phyloP scores from a whole-genome alignment of 2,329 filamentous ascomycete genomes.

The Aspergillus spinulosporus region DNA sequence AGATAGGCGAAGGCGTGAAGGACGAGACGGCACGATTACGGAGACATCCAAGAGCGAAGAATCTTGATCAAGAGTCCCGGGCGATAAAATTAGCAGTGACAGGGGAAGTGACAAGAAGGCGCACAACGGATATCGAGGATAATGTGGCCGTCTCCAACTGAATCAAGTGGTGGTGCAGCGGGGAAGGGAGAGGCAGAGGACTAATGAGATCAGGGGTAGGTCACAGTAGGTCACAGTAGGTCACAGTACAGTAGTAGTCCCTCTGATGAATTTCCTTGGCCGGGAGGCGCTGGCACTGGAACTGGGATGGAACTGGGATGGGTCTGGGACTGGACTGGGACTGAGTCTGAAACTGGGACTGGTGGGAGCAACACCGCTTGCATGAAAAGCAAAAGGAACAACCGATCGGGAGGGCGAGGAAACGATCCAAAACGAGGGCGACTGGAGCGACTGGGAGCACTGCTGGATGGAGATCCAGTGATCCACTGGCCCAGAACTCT shows the following conservation, averaged over 20 bases:
- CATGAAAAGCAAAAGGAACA: slow-evolving; percentile 7
- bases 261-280: slow-evolving; percentile 1
- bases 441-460: background rate
- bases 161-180: slow-evolving; percentile 6
- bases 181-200: background rate
- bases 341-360: no score
- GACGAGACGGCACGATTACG: slow-evolving; percentile 5
- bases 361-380: background rate
- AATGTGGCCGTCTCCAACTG: slow-evolving; percentile 5
- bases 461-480: slow-evolving; percentile 11
- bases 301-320: background rate
- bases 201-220: slow-evolving; percentile 10
- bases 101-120: background rate
- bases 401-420: no score
- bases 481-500: slow-evolving; percentile 11
- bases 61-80: background rate
- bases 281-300: background rate
- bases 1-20: slow-evolving; percentile 9
- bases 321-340: no score
- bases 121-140: background rate
- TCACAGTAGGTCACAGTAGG: background rate
- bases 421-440: no score
- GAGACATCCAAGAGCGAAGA: slow-evolving; percentile 8
- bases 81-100: background rate
- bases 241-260: background rate